phyloP scores from a whole-genome alignment of 2,329 filamentous ascomycete genomes.

The Aspergillus latus region DNA sequence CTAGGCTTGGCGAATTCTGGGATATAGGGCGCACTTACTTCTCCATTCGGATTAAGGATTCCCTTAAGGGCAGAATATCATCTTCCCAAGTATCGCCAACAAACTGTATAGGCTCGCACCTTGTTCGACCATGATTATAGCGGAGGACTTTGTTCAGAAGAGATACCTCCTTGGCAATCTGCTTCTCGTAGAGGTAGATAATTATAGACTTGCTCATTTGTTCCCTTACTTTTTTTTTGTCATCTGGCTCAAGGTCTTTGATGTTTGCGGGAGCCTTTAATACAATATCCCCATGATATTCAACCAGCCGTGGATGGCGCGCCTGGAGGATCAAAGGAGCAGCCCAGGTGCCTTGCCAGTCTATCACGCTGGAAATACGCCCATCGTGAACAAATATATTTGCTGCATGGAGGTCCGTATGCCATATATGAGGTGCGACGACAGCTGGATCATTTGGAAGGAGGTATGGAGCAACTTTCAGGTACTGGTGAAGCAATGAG shows the following conservation, averaged over 20 bases:
- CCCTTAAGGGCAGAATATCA: conserved; percentile 25
- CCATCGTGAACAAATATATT: conserved; percentile 43
- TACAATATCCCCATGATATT: conserved; percentile 28
- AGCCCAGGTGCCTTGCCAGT: conserved; percentile 43
- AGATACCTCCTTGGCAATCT: conserved; percentile 17
- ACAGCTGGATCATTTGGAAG: conserved; percentile 27
- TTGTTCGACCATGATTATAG: conserved; percentile 20
- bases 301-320: conserved; percentile 23
- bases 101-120: conserved; percentile 20
- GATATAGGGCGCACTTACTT: conserved; percentile 20
- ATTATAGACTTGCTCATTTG: conserved; percentile 26
- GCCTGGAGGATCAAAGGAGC: conserved; percentile 28
- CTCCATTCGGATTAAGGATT: conserved; percentile 26
- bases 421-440: conserved; percentile 38
- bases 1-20: not conserved
- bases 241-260: conserved; percentile 17
- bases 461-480: conserved; percentile 32
- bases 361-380: conserved; percentile 42
- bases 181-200: conserved; percentile 25
- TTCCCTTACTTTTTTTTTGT: conserved; percentile 18
- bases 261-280: conserved; percentile 27
- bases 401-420: conserved; percentile 39
- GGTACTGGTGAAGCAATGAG: conserved; percentile 34
- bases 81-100: conserved; percentile 28
- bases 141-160: conserved; percentile 20